Conservation (phyloP, 2,329 filamentous ascomycete genomes). For the Ambrosiella cleistominuta region DNA sequence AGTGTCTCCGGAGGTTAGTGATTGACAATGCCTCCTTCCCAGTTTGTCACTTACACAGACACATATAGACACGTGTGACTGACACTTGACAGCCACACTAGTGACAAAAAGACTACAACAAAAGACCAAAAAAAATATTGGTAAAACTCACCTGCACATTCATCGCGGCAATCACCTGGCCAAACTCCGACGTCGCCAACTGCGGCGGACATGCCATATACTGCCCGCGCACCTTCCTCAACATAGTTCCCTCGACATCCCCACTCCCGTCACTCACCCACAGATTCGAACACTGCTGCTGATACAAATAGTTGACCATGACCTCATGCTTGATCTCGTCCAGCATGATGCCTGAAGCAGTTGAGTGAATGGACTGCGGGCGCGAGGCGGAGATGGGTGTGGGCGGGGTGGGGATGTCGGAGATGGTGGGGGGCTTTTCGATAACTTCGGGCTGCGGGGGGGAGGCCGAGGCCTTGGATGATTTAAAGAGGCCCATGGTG, state of each 20-base stretch:
- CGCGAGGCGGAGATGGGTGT: not conserved
- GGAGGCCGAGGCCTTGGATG: not conserved
- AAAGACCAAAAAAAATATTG: not conserved
- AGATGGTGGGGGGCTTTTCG: not conserved
- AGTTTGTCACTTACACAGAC: no score
- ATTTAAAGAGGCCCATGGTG: not conserved
- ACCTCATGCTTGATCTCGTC: slow-evolving; percentile 67
- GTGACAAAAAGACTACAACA: not conserved
- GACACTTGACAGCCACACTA: no score
- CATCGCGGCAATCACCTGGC: slow-evolving; percentile 45
- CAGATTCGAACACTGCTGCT: slow-evolving; percentile 56
- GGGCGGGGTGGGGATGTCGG: not conserved
- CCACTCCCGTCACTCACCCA: slow-evolving; percentile 57
- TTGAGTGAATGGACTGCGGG: not conserved
- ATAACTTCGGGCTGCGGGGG: not conserved
- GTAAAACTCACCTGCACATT: slow-evolving; percentile 45
- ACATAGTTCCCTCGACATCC: slow-evolving; percentile 52
- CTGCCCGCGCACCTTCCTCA: slow-evolving; percentile 48
- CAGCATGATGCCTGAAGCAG: slow-evolving; percentile 27
- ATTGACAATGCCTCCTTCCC: no score
- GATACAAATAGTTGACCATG: slow-evolving; percentile 69
- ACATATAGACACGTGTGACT: no score
- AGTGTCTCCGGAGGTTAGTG: no score
- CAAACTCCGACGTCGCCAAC: slow-evolving; percentile 44
- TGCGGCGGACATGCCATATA: slow-evolving; percentile 59